Evolutionary conservation across 1,139 yeast genomes (phyloP).

Genomic region (Lodderomyces jiufengensis): DNA sequence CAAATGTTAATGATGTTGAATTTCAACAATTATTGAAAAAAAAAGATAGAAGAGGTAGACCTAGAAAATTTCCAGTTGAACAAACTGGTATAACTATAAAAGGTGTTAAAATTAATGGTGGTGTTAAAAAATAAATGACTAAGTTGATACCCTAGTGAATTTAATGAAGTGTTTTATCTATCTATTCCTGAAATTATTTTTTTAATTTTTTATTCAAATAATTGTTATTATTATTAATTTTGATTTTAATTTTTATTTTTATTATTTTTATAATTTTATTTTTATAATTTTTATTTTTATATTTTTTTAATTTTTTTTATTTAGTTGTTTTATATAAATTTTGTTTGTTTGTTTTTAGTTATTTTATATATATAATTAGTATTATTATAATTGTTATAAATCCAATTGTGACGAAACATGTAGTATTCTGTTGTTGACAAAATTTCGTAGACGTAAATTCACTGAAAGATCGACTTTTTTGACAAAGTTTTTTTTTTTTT

Average conservation of each 20-base stretch:
- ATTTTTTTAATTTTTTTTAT: too few species aligned
- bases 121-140: constrained; percentile 13
- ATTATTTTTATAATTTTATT: too few species aligned
- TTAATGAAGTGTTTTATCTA: neutral
- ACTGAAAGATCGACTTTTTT: too few species aligned
- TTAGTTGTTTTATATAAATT: too few species aligned
- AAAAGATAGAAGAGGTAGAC: constrained; percentile 49
- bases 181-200: neutral
- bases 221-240: neutral
- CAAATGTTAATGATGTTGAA: constrained; percentile 34
- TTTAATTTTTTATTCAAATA: constrained; percentile 1
- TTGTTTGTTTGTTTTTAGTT: too few species aligned
- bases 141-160: neutral
- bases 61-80: constrained; percentile 49
- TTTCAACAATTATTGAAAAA: constrained; percentile 37
- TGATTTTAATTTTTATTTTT: constrained; percentile 2
- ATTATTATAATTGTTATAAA: too few species aligned
- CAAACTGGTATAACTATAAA: constrained; percentile 48
- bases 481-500: too few species aligned
- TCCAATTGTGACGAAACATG: too few species aligned
- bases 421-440: too few species aligned
- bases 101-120: constrained; percentile 44
- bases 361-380: too few species aligned
- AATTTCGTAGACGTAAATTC: too few species aligned
- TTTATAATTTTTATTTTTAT: too few species aligned